Percentiles rank a stretch among this genome's conserved stretches.
Conservation (phyloP, 495 filamentous ascomycete genomes). For the Xylaria scruposa region DNA sequence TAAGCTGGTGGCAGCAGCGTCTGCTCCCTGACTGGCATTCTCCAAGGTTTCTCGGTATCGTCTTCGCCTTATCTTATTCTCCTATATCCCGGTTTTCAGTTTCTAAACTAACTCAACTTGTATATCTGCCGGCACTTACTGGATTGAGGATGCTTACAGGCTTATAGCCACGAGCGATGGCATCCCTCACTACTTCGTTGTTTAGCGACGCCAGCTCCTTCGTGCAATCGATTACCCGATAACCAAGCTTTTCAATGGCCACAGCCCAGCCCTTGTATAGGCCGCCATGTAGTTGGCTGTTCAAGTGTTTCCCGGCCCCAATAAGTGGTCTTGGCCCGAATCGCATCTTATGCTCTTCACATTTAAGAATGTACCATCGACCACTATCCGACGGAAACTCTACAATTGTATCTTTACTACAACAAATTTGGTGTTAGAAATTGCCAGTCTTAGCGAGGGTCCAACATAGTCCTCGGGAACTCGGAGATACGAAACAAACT, state of each 20-base stretch:
- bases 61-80: not conserved
- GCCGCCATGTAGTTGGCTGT: conserved; percentile 43
- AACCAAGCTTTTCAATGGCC: conserved; percentile 46
- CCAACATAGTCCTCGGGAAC: not conserved
- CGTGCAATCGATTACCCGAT: conserved; percentile 44
- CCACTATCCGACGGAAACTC: conserved; percentile 41
- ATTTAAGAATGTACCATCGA: conserved; percentile 51
- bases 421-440: conserved; percentile 2
- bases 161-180: conserved; percentile 42
- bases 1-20: not conserved
- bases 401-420: conserved; percentile 48
- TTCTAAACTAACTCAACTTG: no score
- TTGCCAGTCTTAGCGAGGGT: not conserved
- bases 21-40: not conserved
- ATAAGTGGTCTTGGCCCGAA: conserved; percentile 48
- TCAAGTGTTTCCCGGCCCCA: conserved; percentile 54
- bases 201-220: conserved; percentile 37
- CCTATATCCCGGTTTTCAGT: not conserved
- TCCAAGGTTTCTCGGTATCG: no score
- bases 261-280: conserved; percentile 39
- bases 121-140: not conserved
- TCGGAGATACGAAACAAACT: not conserved
- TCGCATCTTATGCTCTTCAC: conserved; percentile 50
- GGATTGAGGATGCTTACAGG: conserved; percentile 36
- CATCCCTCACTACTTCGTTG: conserved; percentile 41